A percentile compares a stretch with the other conserved stretches of the same genome.
Conservation (phyloP, 352 stramenopile species). For the Pythium sp. region DNA sequence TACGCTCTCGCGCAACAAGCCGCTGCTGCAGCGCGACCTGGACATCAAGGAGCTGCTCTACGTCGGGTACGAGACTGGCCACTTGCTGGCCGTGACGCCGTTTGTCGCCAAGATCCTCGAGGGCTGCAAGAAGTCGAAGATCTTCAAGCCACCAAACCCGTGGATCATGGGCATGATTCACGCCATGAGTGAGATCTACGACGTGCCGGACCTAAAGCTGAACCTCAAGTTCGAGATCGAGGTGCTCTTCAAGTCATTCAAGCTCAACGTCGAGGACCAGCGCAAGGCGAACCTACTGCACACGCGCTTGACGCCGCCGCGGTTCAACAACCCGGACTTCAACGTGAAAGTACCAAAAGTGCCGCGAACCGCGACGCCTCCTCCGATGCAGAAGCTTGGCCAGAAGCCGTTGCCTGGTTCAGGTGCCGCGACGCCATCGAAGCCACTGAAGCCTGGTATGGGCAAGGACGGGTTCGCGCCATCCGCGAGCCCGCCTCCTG, state of each 20-base stretch:
- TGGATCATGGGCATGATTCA: slow-evolving; percentile 99
- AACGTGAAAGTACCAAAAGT: slow-evolving; percentile 92
- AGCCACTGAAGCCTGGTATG: slow-evolving; percentile 39
- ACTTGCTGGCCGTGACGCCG: slow-evolving; percentile 97
- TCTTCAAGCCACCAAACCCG: slow-evolving; percentile 98
- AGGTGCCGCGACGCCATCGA: slow-evolving; percentile 48
- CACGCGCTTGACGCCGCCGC: slow-evolving; percentile 87
- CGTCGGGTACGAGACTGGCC: slow-evolving; percentile 93
- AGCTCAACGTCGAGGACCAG: slow-evolving; percentile 96
- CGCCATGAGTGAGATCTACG: slow-evolving; percentile 97
- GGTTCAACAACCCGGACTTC: slow-evolving; percentile 98
- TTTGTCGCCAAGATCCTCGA: slow-evolving; percentile 99
- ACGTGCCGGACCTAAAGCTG: slow-evolving; percentile 99
- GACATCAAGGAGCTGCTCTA: slow-evolving; percentile 99
- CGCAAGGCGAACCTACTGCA: slow-evolving; percentile 92
- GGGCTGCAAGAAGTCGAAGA: slow-evolving; percentile 95
- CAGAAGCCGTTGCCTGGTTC: slow-evolving; percentile 22
- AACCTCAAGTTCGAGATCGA: slow-evolving; percentile 99
- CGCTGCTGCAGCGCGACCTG: slow-evolving; percentile 96
- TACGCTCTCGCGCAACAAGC: slow-evolving; percentile 97
- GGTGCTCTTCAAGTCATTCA: slow-evolving; percentile 99
- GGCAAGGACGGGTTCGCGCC: slow-evolving; percentile 49
- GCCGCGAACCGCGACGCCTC: slow-evolving; percentile 55
- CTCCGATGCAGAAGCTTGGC: slow-evolving; percentile 34
- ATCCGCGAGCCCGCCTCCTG: slow-evolving; percentile 47